Conservation (phyloP, 257 asterid species). For the Marsdenia floribunda region DNA sequence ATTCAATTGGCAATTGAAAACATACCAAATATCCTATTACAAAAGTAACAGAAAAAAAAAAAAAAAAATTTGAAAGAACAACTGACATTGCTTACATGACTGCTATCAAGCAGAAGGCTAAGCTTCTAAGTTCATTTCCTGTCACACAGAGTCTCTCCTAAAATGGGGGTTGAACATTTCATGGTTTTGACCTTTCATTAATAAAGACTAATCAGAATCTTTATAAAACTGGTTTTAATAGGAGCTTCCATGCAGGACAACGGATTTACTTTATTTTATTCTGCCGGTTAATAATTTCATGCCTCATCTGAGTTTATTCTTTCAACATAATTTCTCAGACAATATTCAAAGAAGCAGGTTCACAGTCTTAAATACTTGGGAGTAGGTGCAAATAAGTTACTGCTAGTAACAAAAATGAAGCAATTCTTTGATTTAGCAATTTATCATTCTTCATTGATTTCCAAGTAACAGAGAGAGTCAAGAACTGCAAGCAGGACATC, state of each 20-base stretch:
- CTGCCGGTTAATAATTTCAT: background rate
- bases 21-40: no score
- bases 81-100: background rate
- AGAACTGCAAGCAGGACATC: background rate
- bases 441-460: background rate
- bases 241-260: background rate
- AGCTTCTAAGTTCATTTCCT: background rate
- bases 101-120: background rate
- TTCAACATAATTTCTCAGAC: background rate
- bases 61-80: no score
- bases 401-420: background rate
- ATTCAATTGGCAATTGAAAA: no score
- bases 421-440: background rate
- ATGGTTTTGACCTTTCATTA: background rate
- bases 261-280: background rate
- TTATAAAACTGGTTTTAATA: background rate
- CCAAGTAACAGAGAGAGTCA: background rate
- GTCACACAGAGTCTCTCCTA: background rate
- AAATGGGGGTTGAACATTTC: background rate
- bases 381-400: background rate
- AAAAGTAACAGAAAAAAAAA: background rate
- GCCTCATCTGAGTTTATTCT: no score
- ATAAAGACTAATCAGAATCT: background rate
- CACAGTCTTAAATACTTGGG: background rate
- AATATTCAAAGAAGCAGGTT: background rate